These are phyloP conservation scores for Syzygium aqueum DNA, from an alignment of 345 rosid genomes.

Conservation along the genomic window DNA sequence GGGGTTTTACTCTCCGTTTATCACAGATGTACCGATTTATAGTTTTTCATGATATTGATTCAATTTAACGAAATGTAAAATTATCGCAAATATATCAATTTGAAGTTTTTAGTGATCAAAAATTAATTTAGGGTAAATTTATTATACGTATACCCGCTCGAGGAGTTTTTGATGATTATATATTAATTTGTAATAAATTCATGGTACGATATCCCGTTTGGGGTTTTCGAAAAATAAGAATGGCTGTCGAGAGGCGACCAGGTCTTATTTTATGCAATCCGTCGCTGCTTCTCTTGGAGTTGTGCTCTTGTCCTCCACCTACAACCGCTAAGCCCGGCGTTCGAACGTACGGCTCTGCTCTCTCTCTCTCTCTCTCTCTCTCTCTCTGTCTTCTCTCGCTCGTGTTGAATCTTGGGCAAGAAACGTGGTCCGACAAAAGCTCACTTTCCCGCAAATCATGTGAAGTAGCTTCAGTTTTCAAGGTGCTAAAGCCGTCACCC, in stretches of 20 bases:
- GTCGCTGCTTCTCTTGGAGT: neutral
- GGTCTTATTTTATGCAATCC: neutral
- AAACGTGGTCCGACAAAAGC: neutral
- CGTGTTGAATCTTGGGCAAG: neutral
- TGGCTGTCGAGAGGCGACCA: neutral
- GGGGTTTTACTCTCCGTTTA: too few relatives aligned
- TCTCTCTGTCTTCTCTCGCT: neutral
- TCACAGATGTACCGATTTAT: too few relatives aligned
- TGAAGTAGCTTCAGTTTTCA: neutral
- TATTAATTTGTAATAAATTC: too few relatives aligned
- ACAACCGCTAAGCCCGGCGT: neutral
- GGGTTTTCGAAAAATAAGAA: too few relatives aligned
- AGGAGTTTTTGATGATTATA: too few relatives aligned
- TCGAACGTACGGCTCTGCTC: neutral
- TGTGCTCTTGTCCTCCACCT: neutral
- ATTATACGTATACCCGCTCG: too few relatives aligned
- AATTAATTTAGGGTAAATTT: too few relatives aligned
- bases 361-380: neutral
- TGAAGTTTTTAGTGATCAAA: too few relatives aligned
- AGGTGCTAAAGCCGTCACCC: neutral
- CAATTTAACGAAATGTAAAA: too few relatives aligned
- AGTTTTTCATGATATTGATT: too few relatives aligned
- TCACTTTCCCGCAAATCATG: neutral
- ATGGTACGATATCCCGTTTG: too few relatives aligned
- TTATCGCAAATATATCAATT: too few relatives aligned